A percentile compares a stretch with the other conserved stretches of the same genome.
Conservation (phyloP, 2,329 filamentous ascomycete genomes). For the Botrytis elliptica region DNA sequence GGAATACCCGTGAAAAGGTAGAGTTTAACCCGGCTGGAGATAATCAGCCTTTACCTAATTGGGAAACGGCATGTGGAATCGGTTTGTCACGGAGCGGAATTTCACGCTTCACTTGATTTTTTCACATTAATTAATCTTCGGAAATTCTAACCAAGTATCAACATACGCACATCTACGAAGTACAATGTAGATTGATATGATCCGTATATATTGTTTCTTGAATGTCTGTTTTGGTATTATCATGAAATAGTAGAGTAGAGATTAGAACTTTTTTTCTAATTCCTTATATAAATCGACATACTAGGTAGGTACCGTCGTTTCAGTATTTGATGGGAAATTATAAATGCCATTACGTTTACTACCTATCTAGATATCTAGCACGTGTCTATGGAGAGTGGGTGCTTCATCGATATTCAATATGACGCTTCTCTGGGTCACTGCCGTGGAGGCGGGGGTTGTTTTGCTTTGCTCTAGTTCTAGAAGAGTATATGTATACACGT, state of each 20-base stretch:
- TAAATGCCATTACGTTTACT: not conserved
- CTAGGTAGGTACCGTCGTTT: not conserved
- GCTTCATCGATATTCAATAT: not conserved
- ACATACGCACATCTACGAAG: not conserved
- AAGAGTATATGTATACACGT: not conserved
- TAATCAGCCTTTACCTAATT: slow-evolving; percentile 15
- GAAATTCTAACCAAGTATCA: not conserved
- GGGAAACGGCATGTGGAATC: slow-evolving; percentile 20
- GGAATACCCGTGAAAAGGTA: slow-evolving; percentile 19
- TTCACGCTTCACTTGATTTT: slow-evolving; percentile 16
- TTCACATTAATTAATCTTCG: not conserved
- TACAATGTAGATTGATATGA: too few relatives aligned
- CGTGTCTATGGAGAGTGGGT: not conserved
- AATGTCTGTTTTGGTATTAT: not conserved
- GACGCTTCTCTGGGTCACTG: slow-evolving; percentile 1
- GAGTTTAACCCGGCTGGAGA: slow-evolving; percentile 15
- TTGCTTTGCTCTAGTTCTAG: not conserved
- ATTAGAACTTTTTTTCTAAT: not conserved
- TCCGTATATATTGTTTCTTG: not conserved
- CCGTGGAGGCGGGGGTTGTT: not conserved
- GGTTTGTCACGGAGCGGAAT: slow-evolving; percentile 20
- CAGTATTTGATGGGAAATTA: not conserved
- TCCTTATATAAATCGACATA: not conserved
- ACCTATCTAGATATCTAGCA: not conserved
- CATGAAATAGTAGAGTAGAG: not conserved